Conservation (phyloP, 257 asterid species). For the Rubia yunnanensis region DNA sequence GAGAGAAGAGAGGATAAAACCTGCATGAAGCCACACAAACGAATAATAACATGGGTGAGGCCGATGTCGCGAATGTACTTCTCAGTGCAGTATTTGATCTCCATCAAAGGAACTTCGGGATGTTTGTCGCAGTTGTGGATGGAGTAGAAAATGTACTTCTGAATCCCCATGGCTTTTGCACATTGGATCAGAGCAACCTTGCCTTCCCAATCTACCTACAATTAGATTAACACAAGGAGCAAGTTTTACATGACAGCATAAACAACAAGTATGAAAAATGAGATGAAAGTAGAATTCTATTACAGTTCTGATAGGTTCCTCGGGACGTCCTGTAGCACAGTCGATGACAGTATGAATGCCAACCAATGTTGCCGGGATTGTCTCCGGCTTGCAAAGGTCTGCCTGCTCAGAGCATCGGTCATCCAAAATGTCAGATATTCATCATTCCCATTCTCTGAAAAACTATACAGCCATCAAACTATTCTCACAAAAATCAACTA, state of each 20-base stretch:
- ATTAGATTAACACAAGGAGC: conserved; percentile 21
- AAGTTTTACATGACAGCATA: not conserved
- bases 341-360: conserved; percentile 94
- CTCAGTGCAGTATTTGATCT: conserved; percentile 92
- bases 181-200: conserved; percentile 97
- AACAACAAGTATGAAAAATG: not conserved
- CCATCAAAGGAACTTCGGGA: conserved; percentile 99
- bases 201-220: conserved; percentile 99
- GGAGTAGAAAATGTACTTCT: conserved; percentile 77
- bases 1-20: conserved; percentile 19
- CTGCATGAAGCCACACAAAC: conserved; percentile 99
- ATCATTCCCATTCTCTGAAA: not conserved
- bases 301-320: conserved; percentile 94
- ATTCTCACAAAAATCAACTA: not conserved
- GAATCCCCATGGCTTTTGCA: conserved; percentile 96
- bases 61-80: conserved; percentile 77
- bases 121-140: conserved; percentile 98
- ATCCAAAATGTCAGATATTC: not conserved
- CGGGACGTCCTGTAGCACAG: conserved; percentile 98
- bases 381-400: conserved; percentile 94
- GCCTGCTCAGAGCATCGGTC: conserved; percentile 53
- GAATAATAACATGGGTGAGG: conserved; percentile 63
- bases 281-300: conserved; percentile 2
- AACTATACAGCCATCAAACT: not conserved
- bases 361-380: conserved; percentile 88